Conservation (phyloP, 1,284 basidiomycete species). For the Puccinia horiana region DNA sequence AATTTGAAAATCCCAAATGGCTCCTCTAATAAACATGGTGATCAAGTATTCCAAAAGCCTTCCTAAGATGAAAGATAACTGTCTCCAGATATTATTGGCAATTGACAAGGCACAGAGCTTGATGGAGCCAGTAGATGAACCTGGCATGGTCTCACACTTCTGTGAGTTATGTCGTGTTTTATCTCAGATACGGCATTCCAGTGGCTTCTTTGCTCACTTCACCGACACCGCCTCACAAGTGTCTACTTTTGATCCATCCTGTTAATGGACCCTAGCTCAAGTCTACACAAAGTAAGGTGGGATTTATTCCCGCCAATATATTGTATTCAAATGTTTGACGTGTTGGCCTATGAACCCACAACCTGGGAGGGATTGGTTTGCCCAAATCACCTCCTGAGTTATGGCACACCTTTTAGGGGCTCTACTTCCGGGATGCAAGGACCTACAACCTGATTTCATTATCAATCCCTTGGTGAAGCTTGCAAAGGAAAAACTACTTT, state of each 20-base stretch:
- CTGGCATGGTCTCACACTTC: no score
- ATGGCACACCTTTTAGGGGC: background rate
- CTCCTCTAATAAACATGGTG: no score
- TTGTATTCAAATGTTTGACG: background rate
- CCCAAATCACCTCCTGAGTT: background rate
- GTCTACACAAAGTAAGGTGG: background rate
- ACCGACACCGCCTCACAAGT: background rate
- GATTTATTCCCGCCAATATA: conserved; percentile 6
- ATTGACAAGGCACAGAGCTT: background rate
- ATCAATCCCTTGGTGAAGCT: background rate
- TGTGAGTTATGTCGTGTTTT: background rate
- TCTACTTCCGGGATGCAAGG: background rate
- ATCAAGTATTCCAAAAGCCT: background rate
- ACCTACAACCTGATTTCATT: background rate
- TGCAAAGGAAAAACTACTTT: background rate
- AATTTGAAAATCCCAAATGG: no score
- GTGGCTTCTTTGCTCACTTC: conserved; percentile 7
- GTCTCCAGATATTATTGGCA: background rate
- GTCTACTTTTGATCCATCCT: background rate
- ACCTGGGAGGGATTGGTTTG: background rate
- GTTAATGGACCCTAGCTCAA: background rate
- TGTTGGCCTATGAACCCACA: background rate
- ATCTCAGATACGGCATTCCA: background rate
- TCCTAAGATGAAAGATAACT: background rate
- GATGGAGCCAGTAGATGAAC: background rate